Conservation (phyloP, 1,284 basidiomycete genomes). For the Exobasidium cylindrosporum region DNA sequence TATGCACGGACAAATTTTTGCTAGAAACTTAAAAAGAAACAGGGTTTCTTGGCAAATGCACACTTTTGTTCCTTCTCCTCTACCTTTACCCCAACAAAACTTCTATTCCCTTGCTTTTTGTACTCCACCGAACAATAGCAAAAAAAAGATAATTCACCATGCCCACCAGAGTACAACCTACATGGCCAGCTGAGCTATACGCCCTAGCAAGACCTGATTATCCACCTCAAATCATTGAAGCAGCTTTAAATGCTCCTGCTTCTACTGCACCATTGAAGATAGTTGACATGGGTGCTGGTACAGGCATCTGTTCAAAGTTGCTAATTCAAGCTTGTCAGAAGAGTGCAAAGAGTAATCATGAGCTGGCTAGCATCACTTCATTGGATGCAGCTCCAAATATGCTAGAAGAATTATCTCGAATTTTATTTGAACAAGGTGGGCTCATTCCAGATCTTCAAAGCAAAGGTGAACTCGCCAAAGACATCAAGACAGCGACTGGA, state of each 20-base stretch:
- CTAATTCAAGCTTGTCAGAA: constrained; percentile 26
- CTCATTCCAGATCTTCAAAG: background rate
- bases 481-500: constrained; percentile 5
- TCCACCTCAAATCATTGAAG: constrained; percentile 1
- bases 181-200: constrained; percentile 8
- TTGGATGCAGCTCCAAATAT: constrained; percentile 2
- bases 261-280: constrained; percentile 23
- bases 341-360: background rate
- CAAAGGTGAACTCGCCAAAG: background rate
- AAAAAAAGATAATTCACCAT: too few species aligned
- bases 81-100: too few species aligned
- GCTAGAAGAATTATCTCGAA: constrained; percentile 5
- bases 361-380: background rate
- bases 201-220: constrained; percentile 13
- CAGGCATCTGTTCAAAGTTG: constrained; percentile 46
- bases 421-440: constrained; percentile 1
- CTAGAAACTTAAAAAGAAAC: too few species aligned
- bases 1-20: too few species aligned
- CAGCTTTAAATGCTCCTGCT: background rate
- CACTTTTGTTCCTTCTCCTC: too few species aligned
- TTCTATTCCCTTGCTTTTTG: too few species aligned
- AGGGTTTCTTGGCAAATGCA: too few species aligned
- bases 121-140: too few species aligned
- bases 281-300: constrained; percentile 48
- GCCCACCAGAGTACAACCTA: background rate